A percentile compares a stretch with the other conserved stretches of the same genome.
Conservation (phyloP, 2,329 filamentous ascomycete genomes). For the Colletotrichum sp. region DNA sequence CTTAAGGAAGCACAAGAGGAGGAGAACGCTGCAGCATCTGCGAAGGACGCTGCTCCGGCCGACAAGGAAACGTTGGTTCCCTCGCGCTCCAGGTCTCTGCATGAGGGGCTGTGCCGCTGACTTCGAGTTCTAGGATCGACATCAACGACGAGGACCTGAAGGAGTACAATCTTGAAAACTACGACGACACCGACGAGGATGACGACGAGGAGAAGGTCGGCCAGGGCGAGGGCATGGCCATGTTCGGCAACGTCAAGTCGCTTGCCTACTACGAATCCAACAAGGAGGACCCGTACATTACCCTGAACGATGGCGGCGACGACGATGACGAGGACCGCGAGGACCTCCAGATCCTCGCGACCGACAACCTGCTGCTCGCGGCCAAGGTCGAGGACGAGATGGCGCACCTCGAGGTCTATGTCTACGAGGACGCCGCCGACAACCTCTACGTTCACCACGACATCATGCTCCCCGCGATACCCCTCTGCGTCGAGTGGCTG, state of each 20-base stretch:
- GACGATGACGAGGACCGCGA: conserved; percentile 90
- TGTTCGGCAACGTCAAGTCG: conserved; percentile 95
- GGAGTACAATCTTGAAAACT: conserved; percentile 95
- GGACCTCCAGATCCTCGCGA: conserved; percentile 90
- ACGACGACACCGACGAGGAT: conserved; percentile 78
- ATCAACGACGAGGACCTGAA: conserved; percentile 86
- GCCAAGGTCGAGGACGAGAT: conserved; percentile 97
- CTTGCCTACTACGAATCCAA: conserved; percentile 94
- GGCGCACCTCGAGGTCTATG: conserved; percentile 94
- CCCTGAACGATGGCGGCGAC: conserved; percentile 73
- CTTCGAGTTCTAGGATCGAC: conserved; percentile 50
- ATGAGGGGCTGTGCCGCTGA: conserved; percentile 20
- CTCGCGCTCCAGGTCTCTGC: background rate
- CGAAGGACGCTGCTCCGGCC: conserved; percentile 26
- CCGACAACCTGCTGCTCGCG: conserved; percentile 90
- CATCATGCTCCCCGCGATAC: conserved; percentile 97
- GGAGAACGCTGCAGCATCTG: conserved; percentile 23
- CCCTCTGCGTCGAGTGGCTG: conserved; percentile 94
- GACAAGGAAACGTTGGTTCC: conserved; percentile 33
- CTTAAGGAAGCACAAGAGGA: conserved; percentile 71
- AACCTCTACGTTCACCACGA: conserved; percentile 99
- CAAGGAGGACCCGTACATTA: conserved; percentile 96
- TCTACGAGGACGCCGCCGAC: conserved; percentile 93
- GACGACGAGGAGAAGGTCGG: conserved; percentile 49
- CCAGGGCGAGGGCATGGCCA: conserved; percentile 75